A percentile compares a stretch with the other conserved stretches of the same genome.
Conservation (phyloP, 179 eudicot genomes). For the Heliamphora pulchella region DNA sequence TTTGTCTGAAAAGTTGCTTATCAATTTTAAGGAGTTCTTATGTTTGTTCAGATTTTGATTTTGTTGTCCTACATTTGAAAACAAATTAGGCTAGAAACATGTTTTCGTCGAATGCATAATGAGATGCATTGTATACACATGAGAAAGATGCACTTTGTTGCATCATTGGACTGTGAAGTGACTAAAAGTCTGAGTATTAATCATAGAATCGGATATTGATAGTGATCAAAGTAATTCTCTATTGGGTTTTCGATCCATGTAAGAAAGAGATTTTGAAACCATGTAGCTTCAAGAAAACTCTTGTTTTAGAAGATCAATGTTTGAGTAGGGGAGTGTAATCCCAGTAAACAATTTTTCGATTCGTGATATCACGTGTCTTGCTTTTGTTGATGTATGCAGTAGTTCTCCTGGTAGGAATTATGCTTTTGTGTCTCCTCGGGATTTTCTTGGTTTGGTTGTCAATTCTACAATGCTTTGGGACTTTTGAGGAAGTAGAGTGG, state of each 20-base stretch:
- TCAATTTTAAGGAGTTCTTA: not conserved
- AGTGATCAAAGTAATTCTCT: not conserved
- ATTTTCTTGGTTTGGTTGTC: not conserved
- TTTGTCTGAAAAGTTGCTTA: not conserved
- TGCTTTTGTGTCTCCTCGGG: too few species aligned
- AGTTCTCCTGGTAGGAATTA: not conserved
- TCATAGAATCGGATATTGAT: not conserved
- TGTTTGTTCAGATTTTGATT: not conserved
- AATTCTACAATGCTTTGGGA: not conserved
- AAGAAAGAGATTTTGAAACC: not conserved
- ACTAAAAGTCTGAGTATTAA: not conserved
- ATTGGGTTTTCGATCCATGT: not conserved
- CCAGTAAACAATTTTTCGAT: too few species aligned
- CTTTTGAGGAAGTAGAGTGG: not conserved
- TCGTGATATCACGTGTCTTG: not conserved
- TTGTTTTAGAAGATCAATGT: not conserved
- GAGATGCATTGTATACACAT: not conserved
- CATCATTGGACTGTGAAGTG: not conserved
- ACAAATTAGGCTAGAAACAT: not conserved
- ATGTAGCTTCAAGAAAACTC: not conserved
- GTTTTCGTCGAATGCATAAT: not conserved
- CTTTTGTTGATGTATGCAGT: not conserved
- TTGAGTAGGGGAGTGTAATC: not conserved
- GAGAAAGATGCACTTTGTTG: not conserved
- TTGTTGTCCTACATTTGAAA: not conserved